Evolutionary conservation across 768 basidiomycete species (phyloP).

Genomic region (Tylopilus intermedius): DNA sequence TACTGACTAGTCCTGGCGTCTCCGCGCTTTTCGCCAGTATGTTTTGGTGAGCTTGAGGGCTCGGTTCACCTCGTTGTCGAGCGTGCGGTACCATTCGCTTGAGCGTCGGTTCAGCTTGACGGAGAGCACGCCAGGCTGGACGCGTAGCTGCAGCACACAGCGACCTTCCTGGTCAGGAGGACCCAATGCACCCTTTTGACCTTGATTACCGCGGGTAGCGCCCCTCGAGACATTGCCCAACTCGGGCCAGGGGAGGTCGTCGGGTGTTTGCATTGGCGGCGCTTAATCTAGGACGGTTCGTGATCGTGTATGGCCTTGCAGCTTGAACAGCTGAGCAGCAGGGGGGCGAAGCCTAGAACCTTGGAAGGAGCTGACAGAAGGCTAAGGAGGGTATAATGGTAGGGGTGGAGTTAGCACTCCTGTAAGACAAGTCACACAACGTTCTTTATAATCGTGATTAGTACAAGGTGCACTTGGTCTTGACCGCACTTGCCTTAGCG

Average conservation of each 20-base stretch:
- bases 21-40: conserved; percentile 77
- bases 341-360: conserved; percentile 12
- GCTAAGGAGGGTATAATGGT: conserved; percentile 23
- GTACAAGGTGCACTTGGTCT: conserved; percentile 23
- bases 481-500: conserved; percentile 29
- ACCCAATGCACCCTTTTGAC: conserved; percentile 74
- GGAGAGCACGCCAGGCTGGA: conserved; percentile 77
- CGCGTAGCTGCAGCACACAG: conserved; percentile 70
- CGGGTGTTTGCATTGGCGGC: conserved; percentile 40
- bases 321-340: conserved; percentile 1
- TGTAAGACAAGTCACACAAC: conserved; percentile 31
- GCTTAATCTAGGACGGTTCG: conserved; percentile 4
- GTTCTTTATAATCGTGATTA: conserved; percentile 34
- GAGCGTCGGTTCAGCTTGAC: conserved; percentile 70
- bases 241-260: conserved; percentile 85
- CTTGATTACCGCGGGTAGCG: conserved; percentile 81
- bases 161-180: conserved; percentile 72
- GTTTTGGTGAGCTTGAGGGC: conserved; percentile 83
- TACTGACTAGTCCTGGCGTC: conserved; percentile 65
- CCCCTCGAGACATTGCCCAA: conserved; percentile 81
- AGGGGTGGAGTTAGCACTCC: conserved; percentile 36
- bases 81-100: conserved; percentile 77
- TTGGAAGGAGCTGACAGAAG: conserved; percentile 8
- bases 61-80: conserved; percentile 73
- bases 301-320: conserved; percentile 1